phyloP scores from a whole-genome alignment of 306 rosid genomes.

The Lathyrus aphaca region DNA sequence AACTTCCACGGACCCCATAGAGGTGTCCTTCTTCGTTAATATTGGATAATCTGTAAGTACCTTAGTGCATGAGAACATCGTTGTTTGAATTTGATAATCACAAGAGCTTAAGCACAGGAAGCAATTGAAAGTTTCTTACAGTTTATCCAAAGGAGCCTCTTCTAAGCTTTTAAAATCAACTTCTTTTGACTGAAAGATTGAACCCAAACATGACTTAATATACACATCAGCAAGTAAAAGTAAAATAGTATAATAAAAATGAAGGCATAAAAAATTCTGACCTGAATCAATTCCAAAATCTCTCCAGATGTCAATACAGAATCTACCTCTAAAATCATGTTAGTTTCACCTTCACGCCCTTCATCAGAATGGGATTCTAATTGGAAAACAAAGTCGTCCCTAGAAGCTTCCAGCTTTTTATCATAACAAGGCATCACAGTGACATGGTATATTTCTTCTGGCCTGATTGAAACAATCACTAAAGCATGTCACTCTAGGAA shows the following conservation, averaged over 20 bases:
- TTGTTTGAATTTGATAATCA: slow-evolving; percentile 15
- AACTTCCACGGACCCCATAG: slow-evolving; percentile 84
- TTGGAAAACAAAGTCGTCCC: slow-evolving; percentile 82
- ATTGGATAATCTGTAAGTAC: slow-evolving; percentile 69
- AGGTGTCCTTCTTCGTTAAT: slow-evolving; percentile 70
- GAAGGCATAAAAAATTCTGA: slow-evolving; percentile 39
- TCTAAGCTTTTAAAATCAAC: slow-evolving; percentile 70
- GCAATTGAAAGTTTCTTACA: slow-evolving; percentile 60
- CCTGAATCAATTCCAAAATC: slow-evolving; percentile 92
- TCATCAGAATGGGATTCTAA: slow-evolving; percentile 47
- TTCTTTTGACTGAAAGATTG: slow-evolving; percentile 66
- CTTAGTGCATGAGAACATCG: slow-evolving; percentile 18
- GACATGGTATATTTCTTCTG: slow-evolving; percentile 85
- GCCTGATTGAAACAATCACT: slow-evolving; percentile 55
- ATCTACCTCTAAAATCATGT: slow-evolving; percentile 75
- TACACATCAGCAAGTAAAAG: slow-evolving; percentile 15
- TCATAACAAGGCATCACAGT: slow-evolving; percentile 99
- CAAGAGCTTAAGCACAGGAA: slow-evolving; percentile 17
- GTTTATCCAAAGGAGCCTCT: slow-evolving; percentile 74
- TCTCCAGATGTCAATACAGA: slow-evolving; percentile 94
- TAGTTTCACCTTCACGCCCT: slow-evolving; percentile 43
- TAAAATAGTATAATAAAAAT: not conserved
- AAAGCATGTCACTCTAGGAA: slow-evolving; percentile 14
- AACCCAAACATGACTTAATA: slow-evolving; percentile 24
- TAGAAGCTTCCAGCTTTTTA: slow-evolving; percentile 93